phyloP scores from a whole-genome alignment of 2,329 filamentous ascomycete genomes.

The Aureobasidium sp. region DNA sequence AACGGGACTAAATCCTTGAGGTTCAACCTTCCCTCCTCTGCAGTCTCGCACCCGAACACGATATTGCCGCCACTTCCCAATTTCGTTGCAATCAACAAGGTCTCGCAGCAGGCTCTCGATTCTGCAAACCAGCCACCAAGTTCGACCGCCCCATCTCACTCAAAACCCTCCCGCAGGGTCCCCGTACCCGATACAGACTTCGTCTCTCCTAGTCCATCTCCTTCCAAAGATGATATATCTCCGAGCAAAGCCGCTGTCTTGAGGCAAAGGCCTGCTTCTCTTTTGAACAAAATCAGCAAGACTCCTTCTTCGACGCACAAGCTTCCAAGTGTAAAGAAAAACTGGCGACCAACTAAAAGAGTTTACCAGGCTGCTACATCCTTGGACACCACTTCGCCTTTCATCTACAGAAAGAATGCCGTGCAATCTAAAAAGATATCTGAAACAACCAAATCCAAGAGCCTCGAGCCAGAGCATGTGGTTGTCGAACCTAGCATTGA shows the following conservation, averaged over 20 bases:
- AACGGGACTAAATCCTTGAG: neutral
- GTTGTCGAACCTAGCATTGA: neutral
- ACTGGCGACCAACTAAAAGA: neutral
- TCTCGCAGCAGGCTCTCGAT: neutral
- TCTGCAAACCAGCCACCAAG: neutral
- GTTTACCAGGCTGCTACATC: neutral
- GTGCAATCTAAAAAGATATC: neutral
- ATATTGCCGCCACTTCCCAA: neutral
- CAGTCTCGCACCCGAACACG: neutral
- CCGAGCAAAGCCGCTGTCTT: neutral
- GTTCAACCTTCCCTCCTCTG: conserved; percentile 1
- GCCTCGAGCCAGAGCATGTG: neutral
- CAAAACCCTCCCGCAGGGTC: neutral
- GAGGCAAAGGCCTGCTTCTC: neutral
- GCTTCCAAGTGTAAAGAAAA: neutral
- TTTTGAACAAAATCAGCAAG: neutral
- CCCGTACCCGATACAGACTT: neutral
- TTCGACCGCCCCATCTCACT: neutral
- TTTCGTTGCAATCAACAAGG: neutral
- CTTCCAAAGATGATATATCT: neutral
- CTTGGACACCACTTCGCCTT: conserved; percentile 4
- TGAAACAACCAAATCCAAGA: neutral
- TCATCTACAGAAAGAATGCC: conserved; percentile 10
- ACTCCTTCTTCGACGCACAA: neutral
- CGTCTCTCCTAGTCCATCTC: neutral